Conservation (phyloP, 2,329 filamentous ascomycete species). For the Aureobasidium zeae region DNA sequence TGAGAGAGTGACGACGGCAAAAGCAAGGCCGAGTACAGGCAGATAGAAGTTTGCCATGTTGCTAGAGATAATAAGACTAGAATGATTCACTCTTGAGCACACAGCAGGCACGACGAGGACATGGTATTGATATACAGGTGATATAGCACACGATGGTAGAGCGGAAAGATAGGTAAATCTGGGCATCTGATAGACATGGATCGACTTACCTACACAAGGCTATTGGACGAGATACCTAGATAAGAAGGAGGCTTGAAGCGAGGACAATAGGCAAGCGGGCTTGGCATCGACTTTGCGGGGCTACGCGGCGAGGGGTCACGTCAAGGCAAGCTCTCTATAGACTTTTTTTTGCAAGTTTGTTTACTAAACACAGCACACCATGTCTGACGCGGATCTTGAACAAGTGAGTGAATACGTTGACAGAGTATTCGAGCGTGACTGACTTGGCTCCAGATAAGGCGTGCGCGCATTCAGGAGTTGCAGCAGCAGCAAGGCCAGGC, state of each 20-base stretch:
- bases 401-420: slow-evolving; percentile 36
- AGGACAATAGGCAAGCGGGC: too few species aligned
- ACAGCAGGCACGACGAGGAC: not conserved
- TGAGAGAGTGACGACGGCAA: slow-evolving; percentile 24
- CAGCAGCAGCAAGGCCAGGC: slow-evolving; percentile 56
- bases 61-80: not conserved
- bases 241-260: too few species aligned
- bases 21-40: slow-evolving; percentile 26
- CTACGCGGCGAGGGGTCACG: not conserved
- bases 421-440: not conserved
- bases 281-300: slow-evolving; percentile 7
- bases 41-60: slow-evolving; percentile 23
- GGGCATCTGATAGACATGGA: too few species aligned
- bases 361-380: slow-evolving; percentile 24
- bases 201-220: too few species aligned
- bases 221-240: too few species aligned
- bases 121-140: not conserved
- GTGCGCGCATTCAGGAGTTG: slow-evolving; percentile 86
- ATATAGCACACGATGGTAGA: not conserved
- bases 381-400: slow-evolving; percentile 59
- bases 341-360: not conserved
- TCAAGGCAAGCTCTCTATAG: slow-evolving; percentile 5
- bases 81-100: not conserved
- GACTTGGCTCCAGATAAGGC: slow-evolving; percentile 57
- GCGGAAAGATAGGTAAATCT: too few species aligned